phyloP scores from a whole-genome alignment of 1,284 basidiomycete species.

The Ceratobasidium sp. region DNA sequence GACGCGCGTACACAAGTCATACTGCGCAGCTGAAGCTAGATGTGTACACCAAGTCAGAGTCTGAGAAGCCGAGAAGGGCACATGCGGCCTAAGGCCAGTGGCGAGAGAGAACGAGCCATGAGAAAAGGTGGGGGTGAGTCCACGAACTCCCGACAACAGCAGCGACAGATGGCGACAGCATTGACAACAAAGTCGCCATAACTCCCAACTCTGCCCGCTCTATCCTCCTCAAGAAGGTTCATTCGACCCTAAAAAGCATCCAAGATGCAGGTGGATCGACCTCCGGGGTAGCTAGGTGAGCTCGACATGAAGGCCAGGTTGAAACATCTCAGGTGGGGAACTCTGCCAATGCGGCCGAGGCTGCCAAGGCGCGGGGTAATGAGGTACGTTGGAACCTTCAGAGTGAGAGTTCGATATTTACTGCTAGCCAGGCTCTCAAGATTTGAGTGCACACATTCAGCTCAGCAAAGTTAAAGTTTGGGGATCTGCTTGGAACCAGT shows the following conservation, averaged over 20 bases:
- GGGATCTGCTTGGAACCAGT: not conserved
- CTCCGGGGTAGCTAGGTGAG: not conserved
- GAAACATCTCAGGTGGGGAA: slow-evolving; percentile 36
- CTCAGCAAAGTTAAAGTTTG: not conserved
- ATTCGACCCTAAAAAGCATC: slow-evolving; percentile 23
- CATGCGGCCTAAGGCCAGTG: too few relatives aligned
- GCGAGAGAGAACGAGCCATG: too few relatives aligned
- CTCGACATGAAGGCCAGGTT: slow-evolving; percentile 3
- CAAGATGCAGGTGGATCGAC: slow-evolving; percentile 7
- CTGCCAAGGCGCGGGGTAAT: slow-evolving; percentile 1
- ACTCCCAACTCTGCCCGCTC: not conserved
- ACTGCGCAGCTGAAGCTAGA: too few relatives aligned
- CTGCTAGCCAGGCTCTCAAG: not conserved
- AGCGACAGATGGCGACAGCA: slow-evolving; percentile 49
- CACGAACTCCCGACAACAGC: not conserved
- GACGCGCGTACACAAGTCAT: too few relatives aligned
- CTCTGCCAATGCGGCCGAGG: slow-evolving; percentile 43
- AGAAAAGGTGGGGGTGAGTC: too few relatives aligned
- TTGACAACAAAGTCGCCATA: slow-evolving; percentile 30
- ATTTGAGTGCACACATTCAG: not conserved
- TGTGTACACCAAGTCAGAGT: too few relatives aligned
- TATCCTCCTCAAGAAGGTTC: slow-evolving; percentile 27
- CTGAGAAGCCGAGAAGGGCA: too few relatives aligned
- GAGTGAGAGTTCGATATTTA: not conserved
- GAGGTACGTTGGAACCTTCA: not conserved